Percentiles rank a stretch among this genome's conserved stretches.
Conservation (phyloP, 306 rosid genomes). For the Oxytropis ochrocephala region DNA sequence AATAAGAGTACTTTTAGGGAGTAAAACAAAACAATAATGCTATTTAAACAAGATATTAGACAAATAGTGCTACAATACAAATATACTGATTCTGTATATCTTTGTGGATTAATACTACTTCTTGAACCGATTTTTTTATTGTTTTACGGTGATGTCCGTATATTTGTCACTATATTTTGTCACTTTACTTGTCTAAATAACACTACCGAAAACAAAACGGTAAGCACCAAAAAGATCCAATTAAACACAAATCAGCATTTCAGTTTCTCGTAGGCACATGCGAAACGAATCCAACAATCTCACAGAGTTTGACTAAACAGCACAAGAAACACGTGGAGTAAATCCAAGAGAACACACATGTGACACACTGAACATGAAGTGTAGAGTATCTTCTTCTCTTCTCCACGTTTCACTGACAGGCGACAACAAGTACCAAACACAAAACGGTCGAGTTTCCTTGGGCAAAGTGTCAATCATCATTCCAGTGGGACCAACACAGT, state of each 20-base stretch:
- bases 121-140: too few relatives aligned
- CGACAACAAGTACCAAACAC: neutral
- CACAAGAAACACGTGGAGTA: neutral
- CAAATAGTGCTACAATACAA: too few relatives aligned
- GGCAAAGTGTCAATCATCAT: neutral
- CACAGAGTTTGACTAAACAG: neutral
- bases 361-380: neutral
- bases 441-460: slow-evolving; percentile 18
- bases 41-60: too few relatives aligned
- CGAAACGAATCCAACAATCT: too few relatives aligned
- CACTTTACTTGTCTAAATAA: too few relatives aligned
- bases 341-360: neutral
- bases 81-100: too few relatives aligned
- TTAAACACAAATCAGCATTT: neutral
- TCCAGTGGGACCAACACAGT: neutral
- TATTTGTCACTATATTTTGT: too few relatives aligned
- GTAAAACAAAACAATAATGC: too few relatives aligned
- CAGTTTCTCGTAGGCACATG: too few relatives aligned
- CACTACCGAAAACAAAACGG: too few relatives aligned
- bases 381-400: neutral
- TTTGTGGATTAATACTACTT: too few relatives aligned
- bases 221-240: neutral
- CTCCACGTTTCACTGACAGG: neutral
- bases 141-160: too few relatives aligned
- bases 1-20: neutral